Evolutionary conservation across 352 stramenopile genomes (phyloP), one percentile per base, ranked within the genome.

Genomic region (Globisporangium orthogonon): DNA sequence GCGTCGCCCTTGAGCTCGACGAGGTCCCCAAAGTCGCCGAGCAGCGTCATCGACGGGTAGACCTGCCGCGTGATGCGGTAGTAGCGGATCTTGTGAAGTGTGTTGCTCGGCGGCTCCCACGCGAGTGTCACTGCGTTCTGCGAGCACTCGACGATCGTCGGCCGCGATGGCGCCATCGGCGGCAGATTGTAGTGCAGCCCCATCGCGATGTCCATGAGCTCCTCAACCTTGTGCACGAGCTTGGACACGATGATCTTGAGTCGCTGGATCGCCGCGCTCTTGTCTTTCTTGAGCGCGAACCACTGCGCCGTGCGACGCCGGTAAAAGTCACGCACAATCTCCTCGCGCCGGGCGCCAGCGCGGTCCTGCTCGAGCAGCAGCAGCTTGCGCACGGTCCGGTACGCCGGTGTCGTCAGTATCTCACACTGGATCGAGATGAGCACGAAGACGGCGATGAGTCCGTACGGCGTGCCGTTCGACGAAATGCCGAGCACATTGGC

Each of bases 191-290:
- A 77, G 56, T 95, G 76, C 7, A 95, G 44, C 0, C 83, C 86
- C 62, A 90, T 83, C 0, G 86, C 86, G 41, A 95, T 94, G 54
- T 95, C 86, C 83, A 95, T 92, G 41, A 95, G 73, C 54, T 95
- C 86, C 63, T 93, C 82, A 7, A 94, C 82, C 52, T 94, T 94
- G 56, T 95, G 83, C 0, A 95, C 86, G 1, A 94, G 69, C 58
- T 93, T 94, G 0, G 82, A 92, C 5, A 95, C 86, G 54, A 94
- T 94, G 6, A 93, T 79, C 52, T 93, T 94, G 11, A 95, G 74
- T 1, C 84, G 78, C 56, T 90, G 77, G 53, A 95, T 81, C 0
- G 80, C 84, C 11, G 80, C 73, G 52, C 83, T 88, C 57, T 95
- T 95, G 37, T 93, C 82, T 44, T 86, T 87, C 61, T 95, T 95